Evolutionary conservation across 1,284 basidiomycete genomes (phyloP), one percentile per base, ranked within the genome.

Genomic region (Puccinia triticina): DNA sequence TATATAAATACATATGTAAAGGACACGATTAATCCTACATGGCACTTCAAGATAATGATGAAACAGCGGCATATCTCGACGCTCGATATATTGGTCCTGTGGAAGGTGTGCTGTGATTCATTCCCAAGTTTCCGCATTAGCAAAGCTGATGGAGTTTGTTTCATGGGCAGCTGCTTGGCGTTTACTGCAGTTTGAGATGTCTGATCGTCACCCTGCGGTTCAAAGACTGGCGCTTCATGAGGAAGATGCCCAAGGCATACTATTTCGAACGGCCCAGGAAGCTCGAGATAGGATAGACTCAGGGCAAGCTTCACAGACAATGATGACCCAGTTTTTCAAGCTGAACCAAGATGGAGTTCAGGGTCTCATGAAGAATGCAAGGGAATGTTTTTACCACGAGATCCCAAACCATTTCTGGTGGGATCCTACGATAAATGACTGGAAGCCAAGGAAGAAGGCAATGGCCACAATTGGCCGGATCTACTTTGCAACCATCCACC

Each of bases 1-100:
- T 79, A 4, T 79, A 69, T n/a, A 79, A 79, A 40, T 79, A 79
- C 50, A 40, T 79, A 1, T 37, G 21, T 11, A 79, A 79, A 43
- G 77, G 64, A 12, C 26, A 69, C 8, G 66, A 71, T 26, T 5
- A 32, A 11, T 50, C 77, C 1, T 34, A 16, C 0, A 16, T 71
- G 0, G 37, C 11, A 5, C 18, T 79, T 21, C 1, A 40, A 2
- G 50, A 23, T 8, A 46, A 50, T 11, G 46, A 77, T n/a, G 59
- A 77, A 50, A 46, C 43, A 0, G 7, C 46, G 1, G 21, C 34
- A 8, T 77, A 29, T 29, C 16, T 64, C 32, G 40, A 77, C 7
- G 57, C 23, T 3, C 29, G 37, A 14, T 77, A 77, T 18, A 66
- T 77, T n/a, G 26, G 46, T 46, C 40, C 75, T 16, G 23, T 43